These are phyloP conservation scores for Cercospora brassicicola DNA, from an alignment of 2,329 filamentous ascomycete genomes.

Conservation along the genomic window DNA sequence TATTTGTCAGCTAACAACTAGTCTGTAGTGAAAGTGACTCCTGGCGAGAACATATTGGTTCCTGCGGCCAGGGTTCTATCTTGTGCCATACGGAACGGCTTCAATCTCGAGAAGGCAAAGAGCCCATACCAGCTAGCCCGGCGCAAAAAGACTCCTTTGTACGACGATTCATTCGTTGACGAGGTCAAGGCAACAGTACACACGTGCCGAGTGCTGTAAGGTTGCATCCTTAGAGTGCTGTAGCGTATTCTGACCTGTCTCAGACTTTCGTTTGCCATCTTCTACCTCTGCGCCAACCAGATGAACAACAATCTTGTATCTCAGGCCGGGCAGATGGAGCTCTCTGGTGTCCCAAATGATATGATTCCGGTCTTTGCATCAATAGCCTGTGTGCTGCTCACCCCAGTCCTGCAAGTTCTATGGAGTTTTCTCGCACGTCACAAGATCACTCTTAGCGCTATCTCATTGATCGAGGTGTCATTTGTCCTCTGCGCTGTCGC, in stretches of 20 bases:
- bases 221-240: not conserved
- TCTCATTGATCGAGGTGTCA: conserved; percentile 28
- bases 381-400: conserved; percentile 17
- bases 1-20: not conserved
- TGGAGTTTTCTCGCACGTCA: conserved; percentile 40
- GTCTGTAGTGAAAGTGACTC: conserved; percentile 9
- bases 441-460: conserved; percentile 49
- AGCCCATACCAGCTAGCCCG: conserved; percentile 2
- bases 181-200: conserved; percentile 22
- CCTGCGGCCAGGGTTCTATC: conserved; percentile 9
- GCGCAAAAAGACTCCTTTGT: not conserved
- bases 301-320: conserved; percentile 44
- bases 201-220: conserved; percentile 18
- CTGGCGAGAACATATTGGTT: conserved; percentile 17
- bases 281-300: conserved; percentile 43
- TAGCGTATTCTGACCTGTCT: conserved; percentile 21
- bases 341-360: conserved; percentile 39
- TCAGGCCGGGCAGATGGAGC: conserved; percentile 42
- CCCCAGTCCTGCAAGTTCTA: conserved; percentile 11
- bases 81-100: conserved; percentile 11
- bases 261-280: conserved; percentile 39
- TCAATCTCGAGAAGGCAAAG: conserved; percentile 12
- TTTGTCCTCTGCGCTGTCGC: conserved; percentile 18
- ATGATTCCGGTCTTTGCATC: conserved; percentile 32
- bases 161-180: conserved; percentile 39